These are phyloP conservation scores for Aurinia saxatilis DNA, from an alignment of 345 rosid genomes.

Conservation along the genomic window DNA sequence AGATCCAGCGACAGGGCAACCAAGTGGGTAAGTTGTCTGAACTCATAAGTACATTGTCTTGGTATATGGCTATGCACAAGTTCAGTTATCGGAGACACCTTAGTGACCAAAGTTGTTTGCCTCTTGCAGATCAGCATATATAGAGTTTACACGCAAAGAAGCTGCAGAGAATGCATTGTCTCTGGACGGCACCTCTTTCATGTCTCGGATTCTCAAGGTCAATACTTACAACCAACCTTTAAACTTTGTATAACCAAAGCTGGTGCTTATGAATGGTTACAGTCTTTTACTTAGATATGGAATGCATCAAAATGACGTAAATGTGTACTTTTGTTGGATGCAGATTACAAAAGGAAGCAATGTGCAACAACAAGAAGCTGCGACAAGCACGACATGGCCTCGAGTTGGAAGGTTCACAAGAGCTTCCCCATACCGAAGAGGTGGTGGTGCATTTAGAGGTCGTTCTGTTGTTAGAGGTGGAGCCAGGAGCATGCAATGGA, in stretches of 20 bases:
- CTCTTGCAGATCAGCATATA: constrained; percentile 70
- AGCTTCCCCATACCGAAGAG: constrained; percentile 50
- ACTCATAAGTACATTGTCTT: neutral
- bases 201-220: constrained; percentile 97
- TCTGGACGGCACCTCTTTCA: constrained; percentile 78
- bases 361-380: constrained; percentile 48
- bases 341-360: constrained; percentile 77
- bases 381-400: constrained; percentile 57
- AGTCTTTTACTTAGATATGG: neutral
- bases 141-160: constrained; percentile 80
- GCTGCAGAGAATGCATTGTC: constrained; percentile 84
- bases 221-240: neutral
- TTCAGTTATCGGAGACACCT: neutral
- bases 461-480: constrained; percentile 57
- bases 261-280: no score
- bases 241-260: neutral
- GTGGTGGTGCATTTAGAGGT: constrained; percentile 56
- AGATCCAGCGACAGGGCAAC: constrained; percentile 88
- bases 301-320: neutral
- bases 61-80: neutral
- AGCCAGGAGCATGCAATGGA: constrained; percentile 94
- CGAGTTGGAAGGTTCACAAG: constrained; percentile 56
- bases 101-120: neutral
- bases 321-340: constrained; percentile 10
- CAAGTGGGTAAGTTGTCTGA: constrained; percentile 60